These are phyloP conservation scores for Yarrowia sp. DNA, from an alignment of 805 yeast species.

Conservation along the genomic window DNA sequence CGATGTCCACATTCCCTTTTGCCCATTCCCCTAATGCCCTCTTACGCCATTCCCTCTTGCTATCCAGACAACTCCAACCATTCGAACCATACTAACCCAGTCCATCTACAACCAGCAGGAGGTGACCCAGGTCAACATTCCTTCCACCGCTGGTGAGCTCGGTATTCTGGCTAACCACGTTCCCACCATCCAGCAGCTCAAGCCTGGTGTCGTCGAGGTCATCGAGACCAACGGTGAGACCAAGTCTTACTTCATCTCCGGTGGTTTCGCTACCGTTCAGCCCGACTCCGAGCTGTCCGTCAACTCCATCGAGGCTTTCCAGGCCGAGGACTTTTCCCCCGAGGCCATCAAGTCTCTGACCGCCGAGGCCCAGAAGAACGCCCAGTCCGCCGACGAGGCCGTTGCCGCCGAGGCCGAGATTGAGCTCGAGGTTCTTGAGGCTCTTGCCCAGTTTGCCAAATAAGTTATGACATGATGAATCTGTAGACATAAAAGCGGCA, in stretches of 20 bases:
- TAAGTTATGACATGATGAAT: slow-evolving; percentile 36
- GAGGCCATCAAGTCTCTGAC: slow-evolving; percentile 75
- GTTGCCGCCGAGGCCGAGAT: slow-evolving; percentile 93
- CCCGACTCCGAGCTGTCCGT: slow-evolving; percentile 89
- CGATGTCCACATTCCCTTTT: neutral
- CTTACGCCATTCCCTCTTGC: too few relatives aligned
- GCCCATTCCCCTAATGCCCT: too few relatives aligned
- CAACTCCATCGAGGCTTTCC: slow-evolving; percentile 93
- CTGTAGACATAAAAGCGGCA: neutral
- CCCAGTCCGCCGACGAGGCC: slow-evolving; percentile 72
- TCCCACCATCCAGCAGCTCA: slow-evolving; percentile 92
- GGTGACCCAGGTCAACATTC: slow-evolving; percentile 80
- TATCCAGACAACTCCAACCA: too few relatives aligned
- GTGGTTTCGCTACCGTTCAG: slow-evolving; percentile 94
- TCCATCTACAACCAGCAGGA: slow-evolving; percentile 37
- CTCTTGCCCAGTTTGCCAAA: slow-evolving; percentile 78
- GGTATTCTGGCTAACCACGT: slow-evolving; percentile 98
- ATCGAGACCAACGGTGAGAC: slow-evolving; percentile 71
- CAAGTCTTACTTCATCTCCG: slow-evolving; percentile 83
- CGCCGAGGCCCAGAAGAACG: slow-evolving; percentile 92
- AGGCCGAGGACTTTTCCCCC: slow-evolving; percentile 79
- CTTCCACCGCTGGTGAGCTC: slow-evolving; percentile 91
- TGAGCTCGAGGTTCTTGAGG: slow-evolving; percentile 94
- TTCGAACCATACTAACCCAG: slow-evolving; percentile 32
- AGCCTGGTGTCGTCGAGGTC: slow-evolving; percentile 93